These are phyloP conservation scores for Carex parvula DNA, from an alignment of 176 grass and related monocot species.

Conservation along the genomic window DNA sequence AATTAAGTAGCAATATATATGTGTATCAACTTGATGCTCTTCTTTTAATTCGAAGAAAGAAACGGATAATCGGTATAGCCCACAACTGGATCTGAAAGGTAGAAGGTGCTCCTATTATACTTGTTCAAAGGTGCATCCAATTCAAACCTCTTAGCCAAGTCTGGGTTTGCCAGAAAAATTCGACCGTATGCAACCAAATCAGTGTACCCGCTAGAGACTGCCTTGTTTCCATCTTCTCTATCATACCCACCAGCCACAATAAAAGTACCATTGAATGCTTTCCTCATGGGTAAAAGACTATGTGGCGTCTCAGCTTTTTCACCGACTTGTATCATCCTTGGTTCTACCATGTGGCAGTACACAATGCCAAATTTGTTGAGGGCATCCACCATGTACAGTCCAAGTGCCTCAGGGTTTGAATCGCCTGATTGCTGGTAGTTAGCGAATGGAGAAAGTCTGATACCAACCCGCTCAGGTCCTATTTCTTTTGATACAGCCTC, in stretches of 20 bases:
- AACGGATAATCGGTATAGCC: slow-evolving; percentile 31
- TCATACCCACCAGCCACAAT: slow-evolving; percentile 26
- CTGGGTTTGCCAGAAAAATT: slow-evolving; percentile 28
- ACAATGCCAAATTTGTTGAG: slow-evolving; percentile 33
- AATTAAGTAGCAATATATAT: not conserved
- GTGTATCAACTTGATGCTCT: not conserved
- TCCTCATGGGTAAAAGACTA: slow-evolving; percentile 26
- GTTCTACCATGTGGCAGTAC: slow-evolving; percentile 34
- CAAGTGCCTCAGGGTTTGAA: slow-evolving; percentile 28
- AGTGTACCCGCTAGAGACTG: slow-evolving; percentile 9
- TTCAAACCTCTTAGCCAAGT: slow-evolving; percentile 26
- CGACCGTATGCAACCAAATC: slow-evolving; percentile 32
- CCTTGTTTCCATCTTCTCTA: slow-evolving; percentile 18
- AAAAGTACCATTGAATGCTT: slow-evolving; percentile 22
- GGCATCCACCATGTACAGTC: slow-evolving; percentile 23
- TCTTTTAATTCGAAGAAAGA: not conserved
- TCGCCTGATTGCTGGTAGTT: slow-evolving; percentile 15
- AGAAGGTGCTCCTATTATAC: slow-evolving; percentile 24
- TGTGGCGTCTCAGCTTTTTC: slow-evolving; percentile 9
- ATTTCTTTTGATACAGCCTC: slow-evolving; percentile 28
- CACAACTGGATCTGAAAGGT: slow-evolving; percentile 22
- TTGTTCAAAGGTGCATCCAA: slow-evolving; percentile 30
- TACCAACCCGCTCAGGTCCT: slow-evolving; percentile 26
- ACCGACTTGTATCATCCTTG: slow-evolving; percentile 22
- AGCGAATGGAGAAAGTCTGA: slow-evolving; percentile 28